Base-by-base conservation (phyloP, 192 early-diverging fungal genomes). In the Coemansia umbellata region DNA sequence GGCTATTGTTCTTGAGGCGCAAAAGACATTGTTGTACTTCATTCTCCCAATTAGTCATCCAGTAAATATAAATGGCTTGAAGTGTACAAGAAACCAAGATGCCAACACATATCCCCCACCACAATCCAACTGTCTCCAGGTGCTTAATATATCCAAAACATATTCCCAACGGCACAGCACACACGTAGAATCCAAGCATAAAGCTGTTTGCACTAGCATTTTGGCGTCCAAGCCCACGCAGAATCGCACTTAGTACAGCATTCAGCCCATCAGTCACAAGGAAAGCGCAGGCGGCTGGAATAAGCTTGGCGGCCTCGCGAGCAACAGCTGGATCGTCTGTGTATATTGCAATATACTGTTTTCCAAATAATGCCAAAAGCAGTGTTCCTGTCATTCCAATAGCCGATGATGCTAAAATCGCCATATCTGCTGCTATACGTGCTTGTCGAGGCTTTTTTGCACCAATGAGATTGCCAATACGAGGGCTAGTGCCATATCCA, bases 401-500 rank as follows among this genome's bases (percentile, higher is more conserved):
- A 0, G 82, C 36, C 3, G 82, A 47, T 0, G 85, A 68, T 31
- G 84, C 65, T 0, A 68, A 24, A 19, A 89, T 47, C 8, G 82
- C 75, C 26, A 78, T 58, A 5, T 68, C 50, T 14, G 76, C 56
- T 3, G 85, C 61, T 87, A 53, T 87, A 73, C 74, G 74, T 8
- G 87, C 85, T 24, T 77, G 73, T 0, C 58, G 43, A 11, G 78
- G 56, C 37, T 81, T 78, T 17, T 53, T 77, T 31, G 81, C 81
- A 6, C 88, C 88, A n/a, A 88, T 67, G 10, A 87, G 53, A 43
- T 85, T 84, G 19, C 87, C 92, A 31, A 94, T 83, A 10, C 94
- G 80, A 26, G 87, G 88, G 13, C 86, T 82, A 0, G 83, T 80
- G 2, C 84, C 89, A 19, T 92, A 81, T 5, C 85, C 74, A 5